Evolutionary conservation across 2,329 filamentous ascomycete genomes (phyloP), one percentile per base, ranked within the genome.

Genomic region (Fusarium sp.): DNA sequence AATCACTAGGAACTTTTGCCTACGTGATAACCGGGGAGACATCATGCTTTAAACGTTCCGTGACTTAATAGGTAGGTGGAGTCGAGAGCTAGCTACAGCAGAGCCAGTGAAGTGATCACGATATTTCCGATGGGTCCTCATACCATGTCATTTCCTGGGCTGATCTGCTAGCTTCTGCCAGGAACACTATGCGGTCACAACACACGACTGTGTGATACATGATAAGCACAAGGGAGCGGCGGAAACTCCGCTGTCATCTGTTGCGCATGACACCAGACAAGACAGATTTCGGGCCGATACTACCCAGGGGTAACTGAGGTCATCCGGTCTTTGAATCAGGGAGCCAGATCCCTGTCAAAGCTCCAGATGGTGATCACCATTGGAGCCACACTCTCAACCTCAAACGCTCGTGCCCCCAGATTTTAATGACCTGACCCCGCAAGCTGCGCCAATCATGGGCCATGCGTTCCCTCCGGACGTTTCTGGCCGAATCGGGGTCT

Each of bases 371-470:
- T 22, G 28, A 53, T 66, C 51, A 22, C 13, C 51, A 69, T 65
- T 64, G 48, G 53, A 49, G 18, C 38, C 31, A 24, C 26, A 10
- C 28, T 22, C 34, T 36, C 18, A 52, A 63, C 57, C 2, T 45
- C 61, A 49, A 69, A 62, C 62, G 52, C 51, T 62, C 44, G 42
- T 58, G 62, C 58, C 54, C 50, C 50, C 33, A 42, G 49, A 6
- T 46, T 63, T 24, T 40, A 42, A 67, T 56, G 42, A 45, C n/a
- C 20, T 31, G 58, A 54, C 66, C 66, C 66, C 66, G 52, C 62
- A 70, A 14, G 3, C 11, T 4, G 20, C 33, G 17, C 63, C 63
- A 66, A 66, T 64, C 44, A 55, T 17, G n/a, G 10, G 9, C 2
- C 5, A 24, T 9, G n/a, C 15, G n/a, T 17, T 22, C 15, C 1